These are phyloP conservation scores for Cordia subcordata DNA, from an alignment of 257 asterid species.

Conservation along the genomic window DNA sequence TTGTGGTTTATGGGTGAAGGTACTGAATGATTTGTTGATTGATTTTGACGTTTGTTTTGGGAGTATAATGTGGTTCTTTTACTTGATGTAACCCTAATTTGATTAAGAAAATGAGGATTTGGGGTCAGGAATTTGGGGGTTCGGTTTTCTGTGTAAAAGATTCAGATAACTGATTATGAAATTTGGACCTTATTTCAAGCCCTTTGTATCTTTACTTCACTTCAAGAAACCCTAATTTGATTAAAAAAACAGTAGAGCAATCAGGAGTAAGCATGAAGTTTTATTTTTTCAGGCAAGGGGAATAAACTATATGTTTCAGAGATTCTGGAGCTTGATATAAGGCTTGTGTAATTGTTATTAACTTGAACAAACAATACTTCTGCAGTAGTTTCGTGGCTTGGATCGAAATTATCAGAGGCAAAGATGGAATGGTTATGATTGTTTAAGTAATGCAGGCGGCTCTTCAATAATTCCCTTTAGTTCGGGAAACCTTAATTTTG, in stretches of 20 bases:
- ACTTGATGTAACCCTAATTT: background rate
- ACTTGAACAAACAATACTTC: too few species aligned
- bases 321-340: too few species aligned
- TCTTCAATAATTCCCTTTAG: too few species aligned
- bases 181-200: background rate
- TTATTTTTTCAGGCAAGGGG: background rate
- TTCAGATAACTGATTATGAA: background rate
- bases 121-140: background rate
- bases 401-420: background rate
- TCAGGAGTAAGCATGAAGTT: background rate
- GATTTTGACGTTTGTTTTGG: background rate
- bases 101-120: background rate
- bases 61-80: background rate
- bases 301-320: background rate
- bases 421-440: too few species aligned
- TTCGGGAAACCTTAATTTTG: too few species aligned
- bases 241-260: background rate
- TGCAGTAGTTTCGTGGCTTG: background rate
- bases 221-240: background rate
- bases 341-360: background rate
- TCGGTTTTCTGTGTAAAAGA: background rate
- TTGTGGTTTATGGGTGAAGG: background rate
- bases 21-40: conserved; percentile 4
- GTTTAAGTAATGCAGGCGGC: too few species aligned
- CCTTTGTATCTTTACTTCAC: background rate